phyloP scores from a whole-genome alignment of 306 rosid species.

The Casuarina equisetifolia region DNA sequence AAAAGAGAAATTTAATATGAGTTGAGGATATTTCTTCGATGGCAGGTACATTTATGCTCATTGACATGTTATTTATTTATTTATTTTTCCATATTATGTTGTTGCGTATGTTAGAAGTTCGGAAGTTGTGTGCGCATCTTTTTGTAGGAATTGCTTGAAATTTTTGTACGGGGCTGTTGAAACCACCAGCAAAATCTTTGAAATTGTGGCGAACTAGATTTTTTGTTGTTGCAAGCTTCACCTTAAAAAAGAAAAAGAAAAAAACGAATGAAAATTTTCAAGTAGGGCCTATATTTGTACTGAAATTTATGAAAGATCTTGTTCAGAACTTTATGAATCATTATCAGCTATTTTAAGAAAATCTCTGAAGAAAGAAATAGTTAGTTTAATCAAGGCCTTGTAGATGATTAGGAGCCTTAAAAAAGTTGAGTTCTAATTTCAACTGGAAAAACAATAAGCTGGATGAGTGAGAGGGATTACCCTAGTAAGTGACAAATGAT shows the following conservation, averaged over 20 bases:
- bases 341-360: neutral
- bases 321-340: neutral
- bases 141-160: neutral
- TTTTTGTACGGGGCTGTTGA: neutral
- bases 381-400: neutral
- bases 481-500: neutral
- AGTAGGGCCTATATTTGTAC: neutral
- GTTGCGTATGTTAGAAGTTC: too few relatives aligned
- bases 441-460: neutral
- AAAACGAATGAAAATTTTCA: neutral
- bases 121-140: too few relatives aligned
- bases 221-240: neutral
- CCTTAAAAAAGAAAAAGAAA: too few relatives aligned
- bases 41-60: neutral
- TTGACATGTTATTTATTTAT: too few relatives aligned
- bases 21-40: neutral
- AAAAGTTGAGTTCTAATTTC: neutral
- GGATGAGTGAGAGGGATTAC: neutral
- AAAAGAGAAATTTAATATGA: neutral
- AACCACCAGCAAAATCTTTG: neutral
- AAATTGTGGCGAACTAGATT: neutral
- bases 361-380: neutral
- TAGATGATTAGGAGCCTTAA: neutral
- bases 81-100: too few relatives aligned
- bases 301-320: too few relatives aligned